Evolutionary conservation across 2,329 filamentous ascomycete genomes (phyloP), one percentile per base, ranked within the genome.

Genomic region (Botrytis hyacinthi): DNA sequence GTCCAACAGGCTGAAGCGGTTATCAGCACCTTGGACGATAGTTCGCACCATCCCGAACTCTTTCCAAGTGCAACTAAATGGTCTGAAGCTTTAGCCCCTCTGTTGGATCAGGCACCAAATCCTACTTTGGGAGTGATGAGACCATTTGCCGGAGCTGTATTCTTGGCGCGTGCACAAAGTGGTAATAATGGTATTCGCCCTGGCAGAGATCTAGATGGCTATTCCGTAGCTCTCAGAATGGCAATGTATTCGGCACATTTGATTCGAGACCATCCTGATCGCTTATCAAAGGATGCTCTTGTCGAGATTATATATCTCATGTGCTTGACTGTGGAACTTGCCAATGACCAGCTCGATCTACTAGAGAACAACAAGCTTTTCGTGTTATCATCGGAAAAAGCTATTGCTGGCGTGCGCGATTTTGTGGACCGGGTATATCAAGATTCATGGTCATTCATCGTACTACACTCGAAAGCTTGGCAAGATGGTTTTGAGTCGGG

Each of bases 161-260:
- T 92, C 76, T 83, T 97, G 4, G 85, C 92, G 0, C 80, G 83
- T 18, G 76, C 78, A 7, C 72, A 80, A 0, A 71, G 79, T 40
- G 76, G 74, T 63, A 75, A 76, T 78, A 10, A 75, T 76, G 73
- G 78, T 54, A 22, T 57, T 16, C 59, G 22, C 59, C 7, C 44
- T 26, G 80, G 83, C 46, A 86, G 91, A 61, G 94, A 97, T 80
- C 84, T 87, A 6, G 87, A 88, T 76, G 92, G 92, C 0, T 88
- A 90, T 46, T 93, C 93, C 2, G 85, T 92, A 71, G 89, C 93
- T 1, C 88, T 93, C 22, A 87, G 95, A 72, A 92, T 97, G 84
- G 89, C 91, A 1, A 85, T 91, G 67, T 97, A 94, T 80, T 87
- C 89, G 0, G 84, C 86, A 9, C 86, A 86, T 67, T 80, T 96